phyloP scores from a whole-genome alignment of 1,284 basidiomycete species.

The Ceratobasidium sp. region DNA sequence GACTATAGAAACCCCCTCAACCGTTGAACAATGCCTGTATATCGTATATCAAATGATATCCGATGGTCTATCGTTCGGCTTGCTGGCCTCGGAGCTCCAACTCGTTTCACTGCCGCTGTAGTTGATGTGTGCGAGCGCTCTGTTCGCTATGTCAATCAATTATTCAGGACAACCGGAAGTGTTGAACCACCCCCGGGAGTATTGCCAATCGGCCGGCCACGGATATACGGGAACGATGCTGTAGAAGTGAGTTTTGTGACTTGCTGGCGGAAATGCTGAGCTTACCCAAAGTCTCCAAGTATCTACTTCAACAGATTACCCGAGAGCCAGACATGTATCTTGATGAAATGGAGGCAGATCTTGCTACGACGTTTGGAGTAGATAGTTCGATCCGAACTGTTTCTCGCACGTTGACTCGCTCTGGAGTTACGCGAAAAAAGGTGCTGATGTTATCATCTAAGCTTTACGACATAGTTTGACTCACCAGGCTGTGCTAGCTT shows the following conservation, averaged over 20 bases:
- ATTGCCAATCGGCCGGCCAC: not conserved
- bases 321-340: constrained; percentile 44
- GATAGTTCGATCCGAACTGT: constrained; percentile 24
- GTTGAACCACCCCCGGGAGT: too few relatives aligned
- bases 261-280: too few relatives aligned
- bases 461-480: too few relatives aligned
- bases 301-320: constrained; percentile 7
- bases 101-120: not conserved
- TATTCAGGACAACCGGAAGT: too few relatives aligned
- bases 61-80: not conserved
- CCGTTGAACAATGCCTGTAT: too few relatives aligned
- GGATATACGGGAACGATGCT: not conserved
- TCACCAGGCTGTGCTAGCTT: too few relatives aligned
- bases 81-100: not conserved
- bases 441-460: constrained; percentile 10
- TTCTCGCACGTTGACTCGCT: constrained; percentile 1
- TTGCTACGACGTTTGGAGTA: not conserved
- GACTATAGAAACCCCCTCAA: too few relatives aligned
- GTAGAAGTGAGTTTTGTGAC: constrained; percentile 7
- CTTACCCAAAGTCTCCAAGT: constrained; percentile 11
- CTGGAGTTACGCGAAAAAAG: constrained; percentile 42
- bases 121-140: not conserved
- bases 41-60: not conserved
- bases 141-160: not conserved
- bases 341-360: too few relatives aligned